Percentiles rank a stretch among this genome's conserved stretches.
These are phyloP conservation scores for Vanilla planifolia DNA, from an alignment of 106 monocot species.

Conservation along the genomic window DNA sequence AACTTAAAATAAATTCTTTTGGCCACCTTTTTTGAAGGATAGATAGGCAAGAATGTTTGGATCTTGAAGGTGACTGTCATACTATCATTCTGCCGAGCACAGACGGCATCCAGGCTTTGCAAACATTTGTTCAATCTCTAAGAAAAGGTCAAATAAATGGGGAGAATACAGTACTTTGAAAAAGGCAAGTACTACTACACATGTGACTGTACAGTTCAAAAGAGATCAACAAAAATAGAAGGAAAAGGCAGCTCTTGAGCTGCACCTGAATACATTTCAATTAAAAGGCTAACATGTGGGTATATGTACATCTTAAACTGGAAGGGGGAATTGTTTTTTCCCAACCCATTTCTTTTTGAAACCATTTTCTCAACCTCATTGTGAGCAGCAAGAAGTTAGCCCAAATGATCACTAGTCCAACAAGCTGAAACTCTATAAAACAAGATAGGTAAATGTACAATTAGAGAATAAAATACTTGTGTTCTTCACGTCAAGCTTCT, in stretches of 20 bases:
- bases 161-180: background rate
- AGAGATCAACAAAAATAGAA: background rate
- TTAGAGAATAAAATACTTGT: slow-evolving; percentile 4
- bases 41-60: slow-evolving; percentile 1
- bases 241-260: background rate
- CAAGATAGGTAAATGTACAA: background rate
- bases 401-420: background rate
- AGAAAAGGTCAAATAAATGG: background rate
- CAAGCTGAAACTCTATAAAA: background rate
- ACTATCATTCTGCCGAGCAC: background rate
- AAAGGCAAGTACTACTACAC: background rate
- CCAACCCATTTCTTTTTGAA: background rate
- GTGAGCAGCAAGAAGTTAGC: slow-evolving; percentile 4
- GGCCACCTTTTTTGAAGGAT: background rate
- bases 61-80: slow-evolving; percentile 1
- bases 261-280: background rate
- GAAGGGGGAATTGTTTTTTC: background rate
- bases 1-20: too few species aligned
- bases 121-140: background rate
- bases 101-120: background rate
- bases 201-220: background rate
- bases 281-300: background rate
- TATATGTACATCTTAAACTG: slow-evolving; percentile 3
- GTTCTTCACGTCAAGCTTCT: slow-evolving; percentile 6
- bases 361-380: background rate